Percentiles rank a stretch among this genome's conserved stretches.
phyloP scores from a whole-genome alignment of 176 grass and related monocot species.

The Cymbopogon citratus region DNA sequence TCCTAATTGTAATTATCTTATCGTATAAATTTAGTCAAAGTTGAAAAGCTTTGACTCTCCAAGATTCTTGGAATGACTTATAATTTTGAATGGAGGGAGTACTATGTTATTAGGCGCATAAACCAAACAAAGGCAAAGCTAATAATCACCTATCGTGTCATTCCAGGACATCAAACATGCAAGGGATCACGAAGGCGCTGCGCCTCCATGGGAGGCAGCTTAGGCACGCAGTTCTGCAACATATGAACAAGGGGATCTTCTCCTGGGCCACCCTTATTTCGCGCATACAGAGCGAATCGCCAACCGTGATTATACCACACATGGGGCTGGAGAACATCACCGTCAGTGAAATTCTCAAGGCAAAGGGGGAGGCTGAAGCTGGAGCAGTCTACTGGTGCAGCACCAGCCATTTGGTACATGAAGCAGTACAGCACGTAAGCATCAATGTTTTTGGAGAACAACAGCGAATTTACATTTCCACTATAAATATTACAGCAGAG shows the following conservation, averaged over 20 bases:
- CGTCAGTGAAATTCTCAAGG: constrained; percentile 64
- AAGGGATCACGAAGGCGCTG: constrained; percentile 59
- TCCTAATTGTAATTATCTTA: too few species aligned
- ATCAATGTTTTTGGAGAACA: neutral
- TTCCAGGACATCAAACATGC: constrained; percentile 46
- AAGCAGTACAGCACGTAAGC: constrained; percentile 66
- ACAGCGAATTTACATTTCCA: neutral
- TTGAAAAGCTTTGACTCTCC: too few species aligned
- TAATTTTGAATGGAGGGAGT: too few species aligned
- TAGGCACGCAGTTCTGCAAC: constrained; percentile 54
- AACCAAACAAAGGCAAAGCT: too few species aligned
- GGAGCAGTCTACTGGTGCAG: constrained; percentile 64
- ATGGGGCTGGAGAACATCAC: constrained; percentile 87
- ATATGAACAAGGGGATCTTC: constrained; percentile 74
- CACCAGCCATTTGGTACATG: constrained; percentile 49
- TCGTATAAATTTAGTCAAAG: too few species aligned
- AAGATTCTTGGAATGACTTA: too few species aligned
- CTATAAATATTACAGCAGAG: neutral
- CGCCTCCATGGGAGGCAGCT: constrained; percentile 61
- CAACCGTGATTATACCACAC: constrained; percentile 51
- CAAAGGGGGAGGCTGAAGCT: constrained; percentile 59
- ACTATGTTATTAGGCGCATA: too few species aligned
- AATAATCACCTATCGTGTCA: neutral
- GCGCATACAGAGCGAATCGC: constrained; percentile 52
- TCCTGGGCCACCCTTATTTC: constrained; percentile 57